Percentiles rank a stretch among this genome's conserved stretches.
Evolutionary conservation across 495 filamentous ascomycete genomes (phyloP).

Genomic region (Neurospora africana): DNA sequence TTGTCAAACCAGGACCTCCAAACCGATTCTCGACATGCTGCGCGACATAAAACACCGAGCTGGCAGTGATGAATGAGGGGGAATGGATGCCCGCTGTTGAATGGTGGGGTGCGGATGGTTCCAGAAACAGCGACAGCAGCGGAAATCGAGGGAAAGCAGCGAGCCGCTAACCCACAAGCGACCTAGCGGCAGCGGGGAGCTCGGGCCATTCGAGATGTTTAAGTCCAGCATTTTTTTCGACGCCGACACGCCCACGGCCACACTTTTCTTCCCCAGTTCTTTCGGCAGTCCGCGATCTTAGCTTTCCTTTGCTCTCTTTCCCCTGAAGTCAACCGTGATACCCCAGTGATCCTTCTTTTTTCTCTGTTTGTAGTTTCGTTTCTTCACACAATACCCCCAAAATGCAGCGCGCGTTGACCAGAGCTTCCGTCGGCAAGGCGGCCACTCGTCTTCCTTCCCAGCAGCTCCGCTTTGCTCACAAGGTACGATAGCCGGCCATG

Average conservation of each 20-base stretch:
- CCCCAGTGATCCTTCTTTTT: constrained; percentile 8
- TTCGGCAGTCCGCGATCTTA: background rate
- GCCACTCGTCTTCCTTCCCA: constrained; percentile 56
- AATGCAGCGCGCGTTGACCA: constrained; percentile 40
- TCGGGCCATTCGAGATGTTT: constrained; percentile 19
- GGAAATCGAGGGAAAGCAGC: constrained; percentile 3
- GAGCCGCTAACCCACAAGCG: constrained; percentile 11
- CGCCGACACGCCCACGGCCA: background rate
- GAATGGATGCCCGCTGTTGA: background rate
- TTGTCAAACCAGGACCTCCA: background rate
- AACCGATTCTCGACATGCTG: background rate
- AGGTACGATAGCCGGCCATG: constrained; percentile 43
- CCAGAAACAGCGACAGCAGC: constrained; percentile 17
- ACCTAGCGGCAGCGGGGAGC: constrained; percentile 15
- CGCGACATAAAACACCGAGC: background rate
- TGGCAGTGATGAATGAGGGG: background rate
- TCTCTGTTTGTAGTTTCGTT: constrained; percentile 5
- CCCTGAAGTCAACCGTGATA: constrained; percentile 12
- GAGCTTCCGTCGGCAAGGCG: constrained; percentile 49
- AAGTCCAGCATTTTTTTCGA: constrained; percentile 20
- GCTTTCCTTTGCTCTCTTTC: constrained; percentile 2
- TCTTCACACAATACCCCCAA: constrained; percentile 10
- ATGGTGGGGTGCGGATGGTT: constrained; percentile 22
- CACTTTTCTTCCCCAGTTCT: background rate
- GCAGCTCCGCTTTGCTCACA: constrained; percentile 88